phyloP scores from a whole-genome alignment of 2,329 filamentous ascomycete genomes.

The Fusarium sp. region DNA sequence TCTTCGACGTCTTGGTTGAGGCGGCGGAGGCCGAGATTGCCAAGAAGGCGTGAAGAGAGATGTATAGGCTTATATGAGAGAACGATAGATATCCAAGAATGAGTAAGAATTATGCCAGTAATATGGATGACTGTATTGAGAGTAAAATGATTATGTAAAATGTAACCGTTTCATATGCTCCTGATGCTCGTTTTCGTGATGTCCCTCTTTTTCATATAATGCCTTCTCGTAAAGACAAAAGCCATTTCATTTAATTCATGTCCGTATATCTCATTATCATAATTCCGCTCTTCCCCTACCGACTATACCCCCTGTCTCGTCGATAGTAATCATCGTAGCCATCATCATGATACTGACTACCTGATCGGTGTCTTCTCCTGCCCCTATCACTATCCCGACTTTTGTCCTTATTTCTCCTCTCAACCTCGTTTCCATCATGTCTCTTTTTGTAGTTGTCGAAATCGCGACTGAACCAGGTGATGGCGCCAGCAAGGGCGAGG shows the following conservation, averaged over 20 bases:
- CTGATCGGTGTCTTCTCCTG: conserved; percentile 26
- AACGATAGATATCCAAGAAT: neutral
- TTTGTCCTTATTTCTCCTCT: neutral
- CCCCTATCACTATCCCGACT: conserved; percentile 33
- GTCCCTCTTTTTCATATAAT: neutral
- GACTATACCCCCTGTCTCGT: conserved; percentile 27
- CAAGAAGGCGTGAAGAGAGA: conserved; percentile 9
- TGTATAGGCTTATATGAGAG: neutral
- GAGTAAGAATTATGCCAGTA: neutral
- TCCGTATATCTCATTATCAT: conserved; percentile 13
- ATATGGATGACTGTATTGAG: neutral
- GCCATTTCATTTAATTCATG: neutral
- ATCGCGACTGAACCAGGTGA: conserved; percentile 57
- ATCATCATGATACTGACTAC: conserved; percentile 17
- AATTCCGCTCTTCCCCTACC: conserved; percentile 3
- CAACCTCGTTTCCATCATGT: conserved; percentile 15
- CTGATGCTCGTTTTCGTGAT: neutral
- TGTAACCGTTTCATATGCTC: conserved; percentile 2
- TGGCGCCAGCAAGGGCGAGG: conserved; percentile 54
- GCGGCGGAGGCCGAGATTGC: conserved; percentile 62
- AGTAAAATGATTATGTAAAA: neutral
- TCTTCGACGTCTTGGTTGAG: conserved; percentile 80
- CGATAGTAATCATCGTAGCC: conserved; percentile 28
- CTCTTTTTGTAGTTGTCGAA: conserved; percentile 40
- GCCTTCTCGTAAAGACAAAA: neutral